Conservation (phyloP, 495 filamentous ascomycete genomes). For the Jackrogersella multiformis region DNA sequence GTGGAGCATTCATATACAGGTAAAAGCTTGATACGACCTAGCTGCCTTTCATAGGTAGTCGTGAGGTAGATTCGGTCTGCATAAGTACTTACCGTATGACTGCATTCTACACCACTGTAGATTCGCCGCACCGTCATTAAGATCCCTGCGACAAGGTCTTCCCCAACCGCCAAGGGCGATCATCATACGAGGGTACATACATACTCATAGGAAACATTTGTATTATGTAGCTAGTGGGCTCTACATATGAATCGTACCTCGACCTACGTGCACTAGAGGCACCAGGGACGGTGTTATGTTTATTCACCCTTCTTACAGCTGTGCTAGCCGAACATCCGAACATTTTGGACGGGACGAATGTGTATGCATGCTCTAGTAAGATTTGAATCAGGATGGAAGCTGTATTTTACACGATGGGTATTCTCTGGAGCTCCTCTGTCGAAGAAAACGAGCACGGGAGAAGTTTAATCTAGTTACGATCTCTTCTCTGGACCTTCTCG, state of each 20-base stretch:
- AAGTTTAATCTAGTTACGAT: background rate
- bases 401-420: background rate
- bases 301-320: background rate
- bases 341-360: background rate
- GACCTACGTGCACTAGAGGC: background rate
- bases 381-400: background rate
- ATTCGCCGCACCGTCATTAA: slow-evolving; percentile 30
- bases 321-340: background rate
- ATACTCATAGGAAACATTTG: background rate
- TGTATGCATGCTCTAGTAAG: slow-evolving; percentile 4
- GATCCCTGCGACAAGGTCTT: slow-evolving; percentile 23
- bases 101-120: slow-evolving; percentile 24
- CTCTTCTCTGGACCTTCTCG: background rate
- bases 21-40: slow-evolving; percentile 22
- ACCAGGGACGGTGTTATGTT: background rate
- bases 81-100: slow-evolving; percentile 29
- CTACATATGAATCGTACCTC: background rate
- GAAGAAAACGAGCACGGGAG: background rate
- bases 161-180: slow-evolving; percentile 42
- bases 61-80: background rate
- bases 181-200: slow-evolving; percentile 36
- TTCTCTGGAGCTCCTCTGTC: background rate
- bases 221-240: background rate
- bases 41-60: background rate
- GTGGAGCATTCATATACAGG: background rate